Base-by-base conservation (phyloP, 345 rosid species). In the Hibiscus mutabilis region DNA sequence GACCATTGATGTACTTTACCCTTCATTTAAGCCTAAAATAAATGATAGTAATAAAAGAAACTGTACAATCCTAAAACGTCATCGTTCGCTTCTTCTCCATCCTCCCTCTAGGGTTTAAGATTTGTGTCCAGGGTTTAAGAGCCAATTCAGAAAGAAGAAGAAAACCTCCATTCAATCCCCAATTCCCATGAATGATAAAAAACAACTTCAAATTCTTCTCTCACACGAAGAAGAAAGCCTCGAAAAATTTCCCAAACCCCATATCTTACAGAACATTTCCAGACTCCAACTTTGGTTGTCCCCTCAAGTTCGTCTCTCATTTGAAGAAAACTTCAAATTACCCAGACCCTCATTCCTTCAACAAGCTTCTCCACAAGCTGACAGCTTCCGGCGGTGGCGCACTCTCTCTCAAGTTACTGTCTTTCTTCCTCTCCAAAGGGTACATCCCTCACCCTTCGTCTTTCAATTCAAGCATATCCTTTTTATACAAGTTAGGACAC, bases 381-480 rank as follows among this genome's bases (percentile, higher is more conserved):
- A 74, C 76, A 65, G 52, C 29, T 51, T 73, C 82, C 3, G 35
- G 65, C 15, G 77, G 87, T n/a, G 87, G 82, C 37, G 65, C 15
- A 16, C 74, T 79, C 68, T 81, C 87, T 60, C 73, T 81, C 58
- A 81, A 84, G 68, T 11, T 79, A 57, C 65, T 81, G 60, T 78
- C 74, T 47, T 74, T 77, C 76, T 79, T 81, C 60, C 78, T 79
- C 70, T 77, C 81, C 61, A 77, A 72, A 79, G 76, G 83, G 11
- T 79, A 71, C 72, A 73, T 55, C 58, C 87, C 85, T 75, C 80
- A 77, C 31, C 75, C 75, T 58, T 84, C 84, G 79, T 84, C 84
- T 47, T 81, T 84, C 76, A 84, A 75, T 69, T 81, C 85, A 2
- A 46, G 70, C 16, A 53, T 81, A 46, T 78, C 84, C 13, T 78